phyloP scores from a whole-genome alignment of 2,329 filamentous ascomycete species.

The Botrytis elliptica region DNA sequence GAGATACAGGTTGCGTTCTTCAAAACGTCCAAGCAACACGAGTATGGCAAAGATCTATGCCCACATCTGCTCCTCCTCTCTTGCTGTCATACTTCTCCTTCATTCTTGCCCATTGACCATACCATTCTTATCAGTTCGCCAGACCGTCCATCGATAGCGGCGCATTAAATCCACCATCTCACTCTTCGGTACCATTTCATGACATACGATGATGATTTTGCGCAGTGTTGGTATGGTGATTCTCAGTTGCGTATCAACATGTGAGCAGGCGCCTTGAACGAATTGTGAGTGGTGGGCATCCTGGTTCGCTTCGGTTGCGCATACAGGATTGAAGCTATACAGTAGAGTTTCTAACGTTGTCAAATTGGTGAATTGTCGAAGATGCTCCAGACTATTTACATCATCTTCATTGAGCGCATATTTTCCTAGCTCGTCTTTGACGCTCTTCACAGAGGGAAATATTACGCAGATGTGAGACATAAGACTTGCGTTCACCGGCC shows the following conservation, averaged over 20 bases:
- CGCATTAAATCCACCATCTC: not conserved
- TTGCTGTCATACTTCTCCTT: not conserved
- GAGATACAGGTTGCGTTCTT: not conserved
- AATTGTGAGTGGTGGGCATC: not conserved
- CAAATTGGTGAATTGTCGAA: not conserved
- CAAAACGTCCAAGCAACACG: not conserved
- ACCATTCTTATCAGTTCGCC: not conserved
- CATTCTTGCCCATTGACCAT: not conserved
- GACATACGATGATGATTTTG: not conserved
- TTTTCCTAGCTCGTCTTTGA: not conserved
- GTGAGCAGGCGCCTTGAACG: not conserved
- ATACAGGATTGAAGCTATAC: not conserved
- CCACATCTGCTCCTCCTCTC: not conserved
- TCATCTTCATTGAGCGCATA: not conserved
- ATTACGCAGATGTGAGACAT: not conserved
- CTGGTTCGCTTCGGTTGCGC: not conserved
- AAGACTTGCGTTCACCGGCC: not conserved
- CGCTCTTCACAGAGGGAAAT: not conserved
- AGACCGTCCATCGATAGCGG: not conserved
- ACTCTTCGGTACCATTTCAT: not conserved
- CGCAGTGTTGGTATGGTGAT: not conserved
- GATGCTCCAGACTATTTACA: not conserved
- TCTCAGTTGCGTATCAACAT: not conserved
- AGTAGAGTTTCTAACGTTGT: not conserved
- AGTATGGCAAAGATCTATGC: not conserved